These are phyloP conservation scores for Diaporthe batatas DNA, from an alignment of 2,329 filamentous ascomycete genomes.

Conservation along the genomic window DNA sequence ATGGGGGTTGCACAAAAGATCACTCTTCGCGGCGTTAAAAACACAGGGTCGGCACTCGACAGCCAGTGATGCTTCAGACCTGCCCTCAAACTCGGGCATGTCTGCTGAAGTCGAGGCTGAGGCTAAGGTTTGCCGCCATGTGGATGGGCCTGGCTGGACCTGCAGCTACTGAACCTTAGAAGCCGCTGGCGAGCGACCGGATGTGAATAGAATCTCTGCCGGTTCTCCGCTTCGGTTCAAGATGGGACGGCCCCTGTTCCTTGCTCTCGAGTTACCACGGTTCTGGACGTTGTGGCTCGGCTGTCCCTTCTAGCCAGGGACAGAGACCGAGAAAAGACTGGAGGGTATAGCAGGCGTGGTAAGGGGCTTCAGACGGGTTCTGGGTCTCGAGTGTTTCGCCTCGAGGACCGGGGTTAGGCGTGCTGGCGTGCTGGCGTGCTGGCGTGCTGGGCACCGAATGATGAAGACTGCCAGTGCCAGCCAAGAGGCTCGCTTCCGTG, in stretches of 20 bases:
- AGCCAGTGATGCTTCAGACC: not conserved
- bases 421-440: too few species aligned
- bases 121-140: constrained; percentile 32
- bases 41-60: constrained; percentile 2
- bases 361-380: constrained; percentile 16
- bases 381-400: constrained; percentile 28
- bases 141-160: constrained; percentile 31
- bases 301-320: constrained; percentile 6
- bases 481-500: constrained; percentile 30
- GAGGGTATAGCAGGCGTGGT: constrained; percentile 17
- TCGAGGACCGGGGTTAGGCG: constrained; percentile 7
- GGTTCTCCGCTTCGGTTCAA: constrained; percentile 2
- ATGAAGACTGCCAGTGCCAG: constrained; percentile 23
- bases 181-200: not conserved
- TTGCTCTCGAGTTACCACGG: constrained; percentile 24
- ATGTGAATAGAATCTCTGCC: constrained; percentile 19
- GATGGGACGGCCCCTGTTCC: constrained; percentile 18
- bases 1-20: not conserved
- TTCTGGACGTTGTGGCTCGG: constrained; percentile 18
- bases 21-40: not conserved
- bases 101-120: constrained; percentile 17
- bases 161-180: constrained; percentile 31
- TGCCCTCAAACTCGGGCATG: not conserved
- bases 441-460: constrained; percentile 8
- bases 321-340: constrained; percentile 5